These are phyloP conservation scores for Clonostachys solani DNA, from an alignment of 2,329 filamentous ascomycete species.

Conservation along the genomic window DNA sequence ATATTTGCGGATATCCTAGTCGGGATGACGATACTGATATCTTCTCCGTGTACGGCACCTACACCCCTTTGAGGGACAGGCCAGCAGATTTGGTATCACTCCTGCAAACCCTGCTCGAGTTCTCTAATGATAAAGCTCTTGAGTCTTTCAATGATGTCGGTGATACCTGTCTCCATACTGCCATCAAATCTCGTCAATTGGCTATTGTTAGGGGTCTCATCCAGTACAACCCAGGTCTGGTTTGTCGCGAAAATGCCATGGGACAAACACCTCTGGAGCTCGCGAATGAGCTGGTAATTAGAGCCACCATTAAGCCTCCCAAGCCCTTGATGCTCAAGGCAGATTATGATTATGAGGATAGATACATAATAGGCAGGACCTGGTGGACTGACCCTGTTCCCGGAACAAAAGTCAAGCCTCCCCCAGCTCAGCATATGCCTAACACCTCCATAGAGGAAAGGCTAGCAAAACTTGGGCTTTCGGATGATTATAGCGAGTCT, in stretches of 20 bases:
- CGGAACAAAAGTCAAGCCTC: not conserved
- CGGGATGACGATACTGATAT: conserved; percentile 5
- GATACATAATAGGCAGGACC: not conserved
- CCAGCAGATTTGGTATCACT: conserved; percentile 29
- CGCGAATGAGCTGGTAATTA: conserved; percentile 40
- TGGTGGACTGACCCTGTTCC: not conserved
- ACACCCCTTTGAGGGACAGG: conserved; percentile 12
- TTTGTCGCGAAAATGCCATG: conserved; percentile 71
- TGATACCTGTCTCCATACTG: conserved; percentile 60
- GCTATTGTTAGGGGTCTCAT: conserved; percentile 41
- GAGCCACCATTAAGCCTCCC: conserved; percentile 25
- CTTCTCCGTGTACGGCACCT: conserved; percentile 2
- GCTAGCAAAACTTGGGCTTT: conserved; percentile 16
- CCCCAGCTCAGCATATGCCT: not conserved
- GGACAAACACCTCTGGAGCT: conserved; percentile 70
- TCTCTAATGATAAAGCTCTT: conserved; percentile 41
- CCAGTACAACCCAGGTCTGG: conserved; percentile 50
- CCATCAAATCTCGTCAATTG: conserved; percentile 32
- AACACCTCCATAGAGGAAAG: conserved; percentile 9
- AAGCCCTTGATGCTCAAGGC: conserved; percentile 24
- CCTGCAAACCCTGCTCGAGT: conserved; percentile 44
- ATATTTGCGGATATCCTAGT: conserved; percentile 11
- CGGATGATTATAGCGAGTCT: conserved; percentile 12
- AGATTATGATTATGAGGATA: not conserved
- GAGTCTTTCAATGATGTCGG: conserved; percentile 59